Conservation (phyloP, 352 stramenopile species). For the Phytophthora europaea region DNA sequence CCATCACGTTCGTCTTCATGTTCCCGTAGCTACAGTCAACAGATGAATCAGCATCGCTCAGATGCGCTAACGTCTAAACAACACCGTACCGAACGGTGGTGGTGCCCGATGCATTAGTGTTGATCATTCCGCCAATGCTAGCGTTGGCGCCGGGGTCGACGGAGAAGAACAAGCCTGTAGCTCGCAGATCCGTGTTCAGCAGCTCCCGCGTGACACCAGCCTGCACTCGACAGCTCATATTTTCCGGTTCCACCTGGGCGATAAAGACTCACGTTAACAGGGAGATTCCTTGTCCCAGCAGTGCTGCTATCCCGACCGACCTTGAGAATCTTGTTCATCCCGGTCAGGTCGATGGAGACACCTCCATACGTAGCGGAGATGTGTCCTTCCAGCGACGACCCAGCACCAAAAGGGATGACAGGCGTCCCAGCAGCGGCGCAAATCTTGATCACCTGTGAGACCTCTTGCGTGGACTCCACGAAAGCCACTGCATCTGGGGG, state of each 20-base stretch:
- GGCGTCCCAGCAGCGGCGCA: slow-evolving; percentile 84
- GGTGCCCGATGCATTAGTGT: slow-evolving; percentile 89
- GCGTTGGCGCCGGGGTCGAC: slow-evolving; percentile 98
- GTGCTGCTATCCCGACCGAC: slow-evolving; percentile 17
- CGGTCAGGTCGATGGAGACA: slow-evolving; percentile 92
- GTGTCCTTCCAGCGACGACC: slow-evolving; percentile 95
- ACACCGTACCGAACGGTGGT: slow-evolving; percentile 58
- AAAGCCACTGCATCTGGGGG: slow-evolving; percentile 89
- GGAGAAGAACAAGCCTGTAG: slow-evolving; percentile 94
- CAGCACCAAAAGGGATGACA: slow-evolving; percentile 96
- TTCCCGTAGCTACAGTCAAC: slow-evolving; percentile 86
- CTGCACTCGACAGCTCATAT: slow-evolving; percentile 93
- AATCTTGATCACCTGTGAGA: slow-evolving; percentile 91
- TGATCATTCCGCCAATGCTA: slow-evolving; percentile 95
- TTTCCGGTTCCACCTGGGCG: slow-evolving; percentile 29
- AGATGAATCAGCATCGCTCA: neutral
- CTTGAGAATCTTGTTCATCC: slow-evolving; percentile 75
- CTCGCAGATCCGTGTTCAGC: slow-evolving; percentile 89
- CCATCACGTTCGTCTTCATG: slow-evolving; percentile 97
- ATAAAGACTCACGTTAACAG: neutral
- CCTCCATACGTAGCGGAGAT: slow-evolving; percentile 89
- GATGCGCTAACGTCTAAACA: neutral
- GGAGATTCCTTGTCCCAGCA: neutral
- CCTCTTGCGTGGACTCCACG: slow-evolving; percentile 87
- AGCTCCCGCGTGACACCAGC: slow-evolving; percentile 93